Percentiles rank a stretch among this genome's conserved stretches.
Conservation (phyloP, 2,329 filamentous ascomycete genomes). For the Colletotrichum theobromicola region DNA sequence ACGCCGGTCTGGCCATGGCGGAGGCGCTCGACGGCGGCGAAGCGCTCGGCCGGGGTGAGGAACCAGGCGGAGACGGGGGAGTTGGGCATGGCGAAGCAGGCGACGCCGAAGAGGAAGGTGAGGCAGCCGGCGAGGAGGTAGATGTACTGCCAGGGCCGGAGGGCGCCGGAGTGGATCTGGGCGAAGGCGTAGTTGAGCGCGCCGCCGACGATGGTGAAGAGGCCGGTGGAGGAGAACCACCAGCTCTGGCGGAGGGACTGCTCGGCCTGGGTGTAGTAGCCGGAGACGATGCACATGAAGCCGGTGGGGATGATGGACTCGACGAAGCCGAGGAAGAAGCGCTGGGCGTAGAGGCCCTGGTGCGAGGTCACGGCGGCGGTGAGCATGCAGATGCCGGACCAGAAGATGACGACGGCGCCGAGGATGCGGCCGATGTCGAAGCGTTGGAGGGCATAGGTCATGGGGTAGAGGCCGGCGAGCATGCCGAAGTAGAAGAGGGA, state of each 20-base stretch:
- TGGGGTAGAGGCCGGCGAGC: conserved; percentile 75
- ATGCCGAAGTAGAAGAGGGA: conserved; percentile 84
- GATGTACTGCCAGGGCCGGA: conserved; percentile 73
- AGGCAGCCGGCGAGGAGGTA: conserved; percentile 69
- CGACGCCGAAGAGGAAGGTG: conserved; percentile 68
- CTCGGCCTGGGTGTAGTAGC: conserved; percentile 70
- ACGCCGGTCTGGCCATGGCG: conserved; percentile 68
- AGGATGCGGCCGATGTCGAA: conserved; percentile 71
- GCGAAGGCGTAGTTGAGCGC: conserved; percentile 72
- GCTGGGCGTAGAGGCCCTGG: conserved; percentile 68
- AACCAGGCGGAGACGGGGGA: conserved; percentile 75
- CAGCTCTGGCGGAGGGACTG: conserved; percentile 69
- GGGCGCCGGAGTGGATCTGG: conserved; percentile 58
- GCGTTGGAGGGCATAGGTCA: conserved; percentile 73
- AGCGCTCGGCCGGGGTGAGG: conserved; percentile 63
- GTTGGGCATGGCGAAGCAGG: conserved; percentile 70
- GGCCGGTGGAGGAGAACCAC: conserved; percentile 68
- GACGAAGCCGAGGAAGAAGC: conserved; percentile 68
- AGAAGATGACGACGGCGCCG: conserved; percentile 66
- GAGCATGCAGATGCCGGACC: conserved; percentile 71
- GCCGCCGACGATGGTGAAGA: conserved; percentile 68
- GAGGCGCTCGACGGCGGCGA: conserved; percentile 69
- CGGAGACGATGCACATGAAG: conserved; percentile 68
- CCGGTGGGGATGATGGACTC: conserved; percentile 70
- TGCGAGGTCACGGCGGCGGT: conserved; percentile 70